Base-by-base conservation (phyloP, 2,329 filamentous ascomycete species). In the Aureobasidium mangrovei region DNA sequence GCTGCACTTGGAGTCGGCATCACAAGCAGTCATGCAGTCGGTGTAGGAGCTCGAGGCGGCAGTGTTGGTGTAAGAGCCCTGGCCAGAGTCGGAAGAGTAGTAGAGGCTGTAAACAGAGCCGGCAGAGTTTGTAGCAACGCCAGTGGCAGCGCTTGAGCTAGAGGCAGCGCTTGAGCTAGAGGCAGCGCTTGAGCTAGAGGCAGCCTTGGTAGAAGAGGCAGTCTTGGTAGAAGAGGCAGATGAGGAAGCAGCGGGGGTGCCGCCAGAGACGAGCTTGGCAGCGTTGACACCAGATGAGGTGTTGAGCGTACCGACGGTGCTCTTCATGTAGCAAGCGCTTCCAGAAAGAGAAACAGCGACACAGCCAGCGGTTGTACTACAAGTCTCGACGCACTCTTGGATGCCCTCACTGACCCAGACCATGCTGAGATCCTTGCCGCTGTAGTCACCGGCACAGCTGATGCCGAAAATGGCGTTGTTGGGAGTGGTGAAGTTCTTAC, bases 271-370 rank as follows among this genome's bases (percentile, higher is more conserved):
- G 24, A 60, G 42, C 40, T 47, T 35, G n/a, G 59, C 60, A 40
- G 58, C 60, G 5, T 48, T 48, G 29, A 61, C 53, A 32, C 54
- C 56, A 10, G 47, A 43, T 31, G 58, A 54, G 31, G 41, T 42
- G 29, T 47, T 54, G 18, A 49, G 41, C 12, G 39, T 38, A 8
- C 60, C 57, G 32, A 64, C 39, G 1, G 54, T 51, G n/a, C 48
- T 56, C 57, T 67, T 65, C 54, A 67, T 55, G 57, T 67, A 66
- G 55, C 64, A 67, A 3, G 63, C 62, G 7, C 52, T 32, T 7
- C 64, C 63, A 3, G 59, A 57, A 24, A 63, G 57, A 18, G 59
- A 61, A 27, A 61, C 62, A 41, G 60, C 60, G 10, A 63, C 59
- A 41, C 63, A 64, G 24, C 56, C 51, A 26, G 40, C 10, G 41